Conservation (phyloP, 257 asterid species). For the Ballota nigra region DNA sequence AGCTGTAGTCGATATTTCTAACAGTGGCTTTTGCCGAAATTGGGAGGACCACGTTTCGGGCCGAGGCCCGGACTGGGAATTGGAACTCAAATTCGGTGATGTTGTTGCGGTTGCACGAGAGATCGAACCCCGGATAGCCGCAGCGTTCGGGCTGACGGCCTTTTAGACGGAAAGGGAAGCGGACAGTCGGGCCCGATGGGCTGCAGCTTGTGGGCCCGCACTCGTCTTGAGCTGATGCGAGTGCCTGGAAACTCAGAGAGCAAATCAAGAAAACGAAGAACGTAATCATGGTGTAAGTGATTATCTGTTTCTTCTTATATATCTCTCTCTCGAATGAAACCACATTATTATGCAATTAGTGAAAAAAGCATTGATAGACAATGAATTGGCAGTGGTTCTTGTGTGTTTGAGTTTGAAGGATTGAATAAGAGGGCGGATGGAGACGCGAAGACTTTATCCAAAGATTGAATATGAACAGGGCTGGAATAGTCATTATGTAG, state of each 20-base stretch:
- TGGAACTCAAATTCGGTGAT: constrained; percentile 42
- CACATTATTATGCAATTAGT: background rate
- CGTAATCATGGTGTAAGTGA: constrained; percentile 9
- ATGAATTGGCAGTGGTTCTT: background rate
- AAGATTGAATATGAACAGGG: background rate
- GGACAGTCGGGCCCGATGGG: constrained; percentile 45
- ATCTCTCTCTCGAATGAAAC: background rate
- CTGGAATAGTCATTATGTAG: background rate
- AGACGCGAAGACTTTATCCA: background rate
- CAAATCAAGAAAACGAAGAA: constrained; percentile 26
- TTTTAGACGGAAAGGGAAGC: constrained; percentile 59
- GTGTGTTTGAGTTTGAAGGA: background rate
- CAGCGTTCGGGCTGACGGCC: constrained; percentile 50
- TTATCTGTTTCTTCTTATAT: background rate
- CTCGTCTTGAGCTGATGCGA: constrained; percentile 45
- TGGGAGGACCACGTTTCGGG: constrained; percentile 38
- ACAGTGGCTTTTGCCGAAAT: constrained; percentile 36
- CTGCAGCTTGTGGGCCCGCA: constrained; percentile 61
- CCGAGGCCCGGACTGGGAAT: constrained; percentile 44
- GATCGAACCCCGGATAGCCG: constrained; percentile 58
- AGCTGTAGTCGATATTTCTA: constrained; percentile 35
- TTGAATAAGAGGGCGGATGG: background rate
- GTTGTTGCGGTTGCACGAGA: constrained; percentile 47
- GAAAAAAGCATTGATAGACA: background rate
- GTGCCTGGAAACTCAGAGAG: background rate